phyloP scores from a whole-genome alignment of 495 filamentous ascomycete genomes.

The Podospora anserina region DNA sequence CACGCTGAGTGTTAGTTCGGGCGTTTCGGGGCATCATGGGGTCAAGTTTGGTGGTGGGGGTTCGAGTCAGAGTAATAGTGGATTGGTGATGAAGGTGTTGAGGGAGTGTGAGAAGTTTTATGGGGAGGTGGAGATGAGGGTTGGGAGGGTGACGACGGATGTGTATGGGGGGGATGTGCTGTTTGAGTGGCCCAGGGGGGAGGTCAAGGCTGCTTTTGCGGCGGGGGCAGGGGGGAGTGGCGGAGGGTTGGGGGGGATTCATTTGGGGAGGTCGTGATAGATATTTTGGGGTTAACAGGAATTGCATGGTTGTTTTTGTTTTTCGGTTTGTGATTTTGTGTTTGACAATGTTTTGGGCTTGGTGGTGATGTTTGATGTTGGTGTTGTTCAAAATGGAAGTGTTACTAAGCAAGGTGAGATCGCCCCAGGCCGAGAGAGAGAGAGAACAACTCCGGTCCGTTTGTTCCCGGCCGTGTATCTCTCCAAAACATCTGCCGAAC shows the following conservation, averaged over 20 bases:
- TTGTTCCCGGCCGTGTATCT: neutral
- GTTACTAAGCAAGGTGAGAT: neutral
- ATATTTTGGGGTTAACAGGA: neutral
- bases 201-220: slow-evolving; percentile 52
- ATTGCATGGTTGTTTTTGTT: neutral
- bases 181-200: slow-evolving; percentile 53
- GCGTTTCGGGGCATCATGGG: slow-evolving; percentile 4
- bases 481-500: slow-evolving; percentile 10
- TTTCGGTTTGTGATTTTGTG: neutral
- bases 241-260: neutral
- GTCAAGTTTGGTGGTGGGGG: slow-evolving; percentile 2
- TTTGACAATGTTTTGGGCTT: too few relatives aligned
- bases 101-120: slow-evolving; percentile 79
- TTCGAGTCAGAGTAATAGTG: slow-evolving; percentile 35
- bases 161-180: slow-evolving; percentile 55
- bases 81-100: slow-evolving; percentile 73
- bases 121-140: slow-evolving; percentile 66
- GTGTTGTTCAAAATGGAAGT: too few relatives aligned
- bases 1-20: slow-evolving; percentile 5
- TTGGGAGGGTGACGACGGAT: slow-evolving; percentile 58
- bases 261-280: slow-evolving; percentile 1
- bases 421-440: neutral
- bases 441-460: neutral
- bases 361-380: neutral
- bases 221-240: slow-evolving; percentile 20